Base-by-base conservation (phyloP, 2,329 filamentous ascomycete genomes). In the Phyllosticta paracitricarpa region DNA sequence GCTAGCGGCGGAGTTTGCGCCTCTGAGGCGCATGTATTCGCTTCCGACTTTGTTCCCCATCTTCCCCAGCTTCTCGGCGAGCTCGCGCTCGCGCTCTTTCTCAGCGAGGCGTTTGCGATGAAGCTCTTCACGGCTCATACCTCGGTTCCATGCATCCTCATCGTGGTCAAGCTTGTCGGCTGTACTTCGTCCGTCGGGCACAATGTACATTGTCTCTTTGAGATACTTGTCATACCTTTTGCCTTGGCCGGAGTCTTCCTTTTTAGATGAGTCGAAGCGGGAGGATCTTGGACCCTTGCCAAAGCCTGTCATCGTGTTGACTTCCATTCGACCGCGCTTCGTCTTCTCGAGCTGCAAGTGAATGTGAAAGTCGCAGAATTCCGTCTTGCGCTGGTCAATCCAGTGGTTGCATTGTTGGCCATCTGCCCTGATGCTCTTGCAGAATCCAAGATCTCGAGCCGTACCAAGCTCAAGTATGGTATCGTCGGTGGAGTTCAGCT, bases 291-390 rank as follows among this genome's bases (percentile, higher is more conserved):
- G 53, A 2, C 59, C 59, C 22, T 53, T 61, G 6, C 64, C 57
- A 48, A 59, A 57, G 25, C 79, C 79, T 3, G 81, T 82, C 73
- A 86, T 87, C 12, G 81, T 83, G 69, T 92, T 96, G 63, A 97
- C 81, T 69, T 96, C 91, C 78, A 92, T 86, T 40, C 92, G 82
- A 0, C 81, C 79, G 10, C 84, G 79, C 30, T 84, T 80, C 70
- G 84, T 83, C 70, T 89, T 92, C 60, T 86, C 83, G 2, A 97
- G 77, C 26, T 90, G 87, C 26, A 90, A 79, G 67, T 95, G 91
- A 66, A 96, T 85, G 73, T 99, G 94, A 67, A 88, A 99, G 65
- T 96, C 91, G 76, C 94, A 99, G 71, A 89, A 90, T 67, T 96
- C 87, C 0, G 92, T 96, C 68, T 91, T 89, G 59, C 91, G 85